Evolutionary conservation across 2,329 filamentous ascomycete species (phyloP), one percentile per base, ranked within the genome.

Genomic region (Aspergillus cejpii): DNA sequence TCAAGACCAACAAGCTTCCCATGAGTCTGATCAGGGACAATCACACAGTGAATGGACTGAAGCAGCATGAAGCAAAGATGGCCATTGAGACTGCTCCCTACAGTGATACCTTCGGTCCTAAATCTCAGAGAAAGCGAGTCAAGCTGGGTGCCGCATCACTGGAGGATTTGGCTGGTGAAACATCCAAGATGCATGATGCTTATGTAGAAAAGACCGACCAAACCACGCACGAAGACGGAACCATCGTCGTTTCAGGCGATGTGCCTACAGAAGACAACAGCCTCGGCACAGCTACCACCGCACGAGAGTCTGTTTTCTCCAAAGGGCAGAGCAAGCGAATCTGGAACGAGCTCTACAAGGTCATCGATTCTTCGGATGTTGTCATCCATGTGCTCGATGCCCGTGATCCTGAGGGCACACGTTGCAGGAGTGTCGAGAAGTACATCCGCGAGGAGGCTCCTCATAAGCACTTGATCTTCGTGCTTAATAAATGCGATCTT

Each of bases 291-390:
- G 47, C 54, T 11, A 75, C 80, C 5, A 79, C 80, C 58, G 82
- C 85, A n/a, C 77, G 82, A 55, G 87, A 91, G 63, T 83, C 90
- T 29, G 87, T 97, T 48, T 97, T 97, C 69, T 84, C 79, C 57
- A 97, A 97, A 71, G 92, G 92, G 14, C 90, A 95, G 67, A 91
- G 84, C 61, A 95, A 95, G 70, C 79, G 92, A 54, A 95, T 95
- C 56, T 95, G 88, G 90, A 97, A 97, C 70, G 91, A 98, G 65
- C 73, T 97, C 34, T 85, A 92, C 76, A 94, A 94, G 70, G 89
- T 92, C 59, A 92, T 96, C 50, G 91, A 96, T 69, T 94, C 88
- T 2, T 92, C 86, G 7, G 92, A 98, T 67, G 91, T 98, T 27
- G 81, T 98, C 37, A 84, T 98, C n/a, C 92, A 96, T 60, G 86